These are phyloP conservation scores for Neonectria sp. DNA, from an alignment of 2,329 filamentous ascomycete species.

Conservation along the genomic window DNA sequence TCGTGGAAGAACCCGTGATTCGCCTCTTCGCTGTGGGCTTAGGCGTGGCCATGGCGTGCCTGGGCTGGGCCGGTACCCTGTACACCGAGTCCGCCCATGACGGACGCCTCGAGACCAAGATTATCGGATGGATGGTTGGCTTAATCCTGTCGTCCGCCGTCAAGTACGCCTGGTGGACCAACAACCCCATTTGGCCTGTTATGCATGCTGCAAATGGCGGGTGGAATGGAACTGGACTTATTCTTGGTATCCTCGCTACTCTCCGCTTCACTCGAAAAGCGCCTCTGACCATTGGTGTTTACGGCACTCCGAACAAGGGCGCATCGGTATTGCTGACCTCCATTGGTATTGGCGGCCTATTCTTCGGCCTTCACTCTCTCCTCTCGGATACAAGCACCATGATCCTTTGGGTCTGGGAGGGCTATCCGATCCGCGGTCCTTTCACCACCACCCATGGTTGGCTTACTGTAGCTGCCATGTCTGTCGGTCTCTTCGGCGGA, in stretches of 20 bases:
- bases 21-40: conserved; percentile 88
- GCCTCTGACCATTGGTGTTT: conserved; percentile 61
- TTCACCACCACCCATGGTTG: conserved; percentile 92
- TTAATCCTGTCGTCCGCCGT: conserved; percentile 88
- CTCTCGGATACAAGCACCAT: conserved; percentile 98
- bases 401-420: conserved; percentile 99
- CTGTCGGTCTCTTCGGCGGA: conserved; percentile 82
- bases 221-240: conserved; percentile 88
- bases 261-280: conserved; percentile 81
- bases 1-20: conserved; percentile 78
- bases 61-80: conserved; percentile 88
- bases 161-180: conserved; percentile 94
- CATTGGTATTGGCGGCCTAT: conserved; percentile 84
- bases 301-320: conserved; percentile 59
- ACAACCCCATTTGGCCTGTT: conserved; percentile 97
- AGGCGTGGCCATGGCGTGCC: conserved; percentile 82
- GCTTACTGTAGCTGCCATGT: conserved; percentile 90
- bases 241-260: conserved; percentile 82
- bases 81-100: conserved; percentile 83
- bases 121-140: conserved; percentile 85
- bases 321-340: conserved; percentile 81
- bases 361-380: conserved; percentile 93
- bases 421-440: conserved; percentile 91
- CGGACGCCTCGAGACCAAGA: conserved; percentile 83
- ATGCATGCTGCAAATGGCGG: conserved; percentile 93